Base-by-base conservation (phyloP, 179 eudicot species). In the Corrigiola litoralis region DNA sequence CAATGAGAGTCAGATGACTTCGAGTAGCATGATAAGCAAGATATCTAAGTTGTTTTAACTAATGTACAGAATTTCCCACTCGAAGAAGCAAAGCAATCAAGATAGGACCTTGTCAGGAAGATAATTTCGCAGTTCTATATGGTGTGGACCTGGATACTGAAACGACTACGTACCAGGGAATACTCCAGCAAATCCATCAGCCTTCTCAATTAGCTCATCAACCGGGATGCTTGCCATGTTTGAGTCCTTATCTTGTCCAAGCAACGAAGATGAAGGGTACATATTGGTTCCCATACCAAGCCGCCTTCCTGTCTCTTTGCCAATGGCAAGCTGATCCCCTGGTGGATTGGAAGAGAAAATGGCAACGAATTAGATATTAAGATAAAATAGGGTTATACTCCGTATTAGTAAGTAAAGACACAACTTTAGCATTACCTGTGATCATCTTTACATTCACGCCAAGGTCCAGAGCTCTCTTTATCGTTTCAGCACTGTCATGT, bases 251-350 rank as follows among this genome's bases (percentile, higher is more conserved):
- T 88, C 77, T 57, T 83, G 77, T 48, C 97, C 97, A 53, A 91
- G 97, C 67, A 90, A 77, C 55, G 92, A 66, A 74, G 95, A 79
- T 13, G 97, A 90, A 1, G 97, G 97, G 67, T 90, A 90, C 97
- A 90, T 90, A 61, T 90, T 90, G 55, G 87, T 80, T 52, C 97
- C 97, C 97, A 90, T 91, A 59, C 97, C 97, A 70, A 91, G 91
- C 23, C 97, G 78, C 45, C 97, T 74, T 11, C 97, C 97, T 29
- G 97, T 91, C 71, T 91, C 97, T 75, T 88, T 91, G 57, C 80
- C 97, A 63, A 91, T 91, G 69, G 97, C 96, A 73, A 91, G 96
- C 76, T 91, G 97, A 78, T 91, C 96, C 53, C 98, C 98, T 90
- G 63, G 28, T 40, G 6, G 50, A 63, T 21, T 34, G 47, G 45